These are phyloP conservation scores for Phytopythium oedochilum DNA, from an alignment of 352 stramenopile genomes.

Conservation along the genomic window DNA sequence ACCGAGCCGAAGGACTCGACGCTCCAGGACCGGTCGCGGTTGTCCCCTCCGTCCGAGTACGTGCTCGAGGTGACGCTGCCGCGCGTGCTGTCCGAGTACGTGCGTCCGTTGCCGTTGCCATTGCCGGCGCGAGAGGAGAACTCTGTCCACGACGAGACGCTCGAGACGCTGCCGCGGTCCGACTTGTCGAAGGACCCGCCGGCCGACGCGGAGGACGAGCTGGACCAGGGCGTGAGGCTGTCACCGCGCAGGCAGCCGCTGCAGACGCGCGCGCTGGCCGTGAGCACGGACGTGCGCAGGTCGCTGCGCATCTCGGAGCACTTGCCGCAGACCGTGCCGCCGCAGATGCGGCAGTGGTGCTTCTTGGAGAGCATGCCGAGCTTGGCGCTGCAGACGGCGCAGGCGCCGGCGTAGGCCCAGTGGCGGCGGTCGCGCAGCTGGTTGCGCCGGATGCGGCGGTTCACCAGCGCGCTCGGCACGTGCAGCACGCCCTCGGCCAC, in stretches of 20 bases:
- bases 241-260: conserved; percentile 72
- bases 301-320: conserved; percentile 59
- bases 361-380: conserved; percentile 71
- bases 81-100: conserved; percentile 6
- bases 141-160: conserved; percentile 24
- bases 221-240: conserved; percentile 9
- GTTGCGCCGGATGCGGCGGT: conserved; percentile 63
- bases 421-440: conserved; percentile 50
- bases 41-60: conserved; percentile 2
- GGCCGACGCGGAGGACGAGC: conserved; percentile 8
- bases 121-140: conserved; percentile 1
- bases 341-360: conserved; percentile 79
- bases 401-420: conserved; percentile 54
- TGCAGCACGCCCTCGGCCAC: conserved; percentile 45
- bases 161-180: conserved; percentile 14
- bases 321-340: conserved; percentile 69
- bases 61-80: conserved; percentile 31
- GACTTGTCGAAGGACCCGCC: conserved; percentile 3
- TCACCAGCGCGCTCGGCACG: conserved; percentile 65
- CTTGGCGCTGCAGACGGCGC: conserved; percentile 52
- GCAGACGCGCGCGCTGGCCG: conserved; percentile 49
- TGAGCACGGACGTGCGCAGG: conserved; percentile 24
- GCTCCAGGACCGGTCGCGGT: conserved; percentile 7
- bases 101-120: conserved; percentile 1
- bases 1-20: conserved; percentile 3